Conservation (phyloP, 257 asterid genomes). For the Lithospermum erythrorhizon region DNA sequence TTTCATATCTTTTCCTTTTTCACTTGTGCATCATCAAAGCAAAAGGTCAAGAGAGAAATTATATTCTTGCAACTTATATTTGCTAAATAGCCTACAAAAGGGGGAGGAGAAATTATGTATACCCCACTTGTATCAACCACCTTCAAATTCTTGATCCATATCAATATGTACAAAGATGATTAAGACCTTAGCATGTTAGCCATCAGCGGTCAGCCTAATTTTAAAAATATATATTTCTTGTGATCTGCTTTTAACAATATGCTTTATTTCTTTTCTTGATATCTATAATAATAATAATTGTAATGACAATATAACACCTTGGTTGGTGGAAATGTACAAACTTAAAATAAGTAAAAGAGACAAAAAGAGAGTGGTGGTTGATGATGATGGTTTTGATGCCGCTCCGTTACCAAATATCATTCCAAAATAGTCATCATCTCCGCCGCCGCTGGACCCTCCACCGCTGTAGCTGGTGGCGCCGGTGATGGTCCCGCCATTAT, state of each 20-base stretch:
- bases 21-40: background rate
- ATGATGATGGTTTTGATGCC: conserved; percentile 5
- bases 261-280: conserved; percentile 1
- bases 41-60: conserved; percentile 1
- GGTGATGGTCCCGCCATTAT: conserved; percentile 9
- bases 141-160: background rate
- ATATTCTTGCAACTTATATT: background rate
- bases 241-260: no score
- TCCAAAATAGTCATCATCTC: conserved; percentile 12
- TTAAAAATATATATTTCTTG: background rate
- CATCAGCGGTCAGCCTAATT: background rate
- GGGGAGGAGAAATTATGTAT: background rate
- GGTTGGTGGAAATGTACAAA: conserved; percentile 12
- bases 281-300: conserved; percentile 1
- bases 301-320: conserved; percentile 8
- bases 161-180: conserved; percentile 2
- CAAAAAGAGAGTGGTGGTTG: conserved; percentile 5
- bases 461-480: background rate
- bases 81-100: background rate
- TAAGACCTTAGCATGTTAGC: background rate
- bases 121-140: conserved; percentile 1
- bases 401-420: conserved; percentile 19
- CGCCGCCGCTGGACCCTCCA: conserved; percentile 10
- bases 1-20: background rate
- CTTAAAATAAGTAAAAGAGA: conserved; percentile 11